These are phyloP conservation scores for Podaxis sp. DNA, from an alignment of 768 basidiomycete genomes.

Conservation along the genomic window DNA sequence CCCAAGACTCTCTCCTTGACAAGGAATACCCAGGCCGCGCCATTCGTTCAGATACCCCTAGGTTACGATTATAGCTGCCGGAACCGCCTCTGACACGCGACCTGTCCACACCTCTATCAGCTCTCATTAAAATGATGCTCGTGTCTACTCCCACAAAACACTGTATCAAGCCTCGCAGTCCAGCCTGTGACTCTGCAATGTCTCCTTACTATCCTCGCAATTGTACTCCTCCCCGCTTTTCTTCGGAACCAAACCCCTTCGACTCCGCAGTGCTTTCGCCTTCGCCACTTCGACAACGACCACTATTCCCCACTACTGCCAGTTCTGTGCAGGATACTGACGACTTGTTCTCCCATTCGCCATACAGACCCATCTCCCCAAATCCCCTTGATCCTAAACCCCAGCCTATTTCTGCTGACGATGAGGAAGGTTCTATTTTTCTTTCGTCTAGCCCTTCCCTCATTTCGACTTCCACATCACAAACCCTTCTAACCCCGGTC, in stretches of 20 bases:
- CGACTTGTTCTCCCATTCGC: conserved; percentile 51
- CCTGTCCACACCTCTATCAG: conserved; percentile 19
- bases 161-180: conserved; percentile 25
- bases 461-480: conserved; percentile 38
- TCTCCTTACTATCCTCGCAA: conserved; percentile 32
- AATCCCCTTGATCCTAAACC: conserved; percentile 22
- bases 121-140: conserved; percentile 34
- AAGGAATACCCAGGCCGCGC: conserved; percentile 8
- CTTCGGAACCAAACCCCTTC: conserved; percentile 30
- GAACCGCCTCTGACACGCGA: conserved; percentile 17
- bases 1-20: conserved; percentile 1
- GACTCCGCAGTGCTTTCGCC: conserved; percentile 62
- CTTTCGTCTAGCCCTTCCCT: conserved; percentile 45
- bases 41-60: background rate
- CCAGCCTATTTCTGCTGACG: conserved; percentile 41
- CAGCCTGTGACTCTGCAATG: conserved; percentile 24
- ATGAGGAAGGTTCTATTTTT: conserved; percentile 57
- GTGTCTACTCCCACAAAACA: conserved; percentile 39
- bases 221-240: conserved; percentile 30
- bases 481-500: conserved; percentile 57
- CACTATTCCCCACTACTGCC: conserved; percentile 29
- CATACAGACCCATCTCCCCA: conserved; percentile 35
- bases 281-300: conserved; percentile 51
- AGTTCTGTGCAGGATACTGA: conserved; percentile 33
- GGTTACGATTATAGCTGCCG: background rate